Percentiles rank a stretch among this genome's conserved stretches.
phyloP scores from a whole-genome alignment of 768 basidiomycete species.

The Lactifluus volemus region DNA sequence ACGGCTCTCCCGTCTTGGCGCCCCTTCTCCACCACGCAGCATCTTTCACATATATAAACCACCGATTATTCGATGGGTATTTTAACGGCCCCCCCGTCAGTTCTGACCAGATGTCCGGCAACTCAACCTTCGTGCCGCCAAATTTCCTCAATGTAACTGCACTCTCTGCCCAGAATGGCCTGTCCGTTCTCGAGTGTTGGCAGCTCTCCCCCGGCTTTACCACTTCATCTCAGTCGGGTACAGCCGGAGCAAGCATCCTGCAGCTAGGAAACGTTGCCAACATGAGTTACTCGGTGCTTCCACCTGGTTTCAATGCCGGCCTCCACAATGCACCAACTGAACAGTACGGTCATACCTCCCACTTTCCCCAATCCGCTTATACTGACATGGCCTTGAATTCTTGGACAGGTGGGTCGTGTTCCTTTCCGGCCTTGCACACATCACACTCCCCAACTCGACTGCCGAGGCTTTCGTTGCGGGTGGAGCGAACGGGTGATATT shows the following conservation, averaged over 20 bases:
- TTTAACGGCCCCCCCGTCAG: background rate
- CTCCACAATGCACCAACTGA: slow-evolving; percentile 45
- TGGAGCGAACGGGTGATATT: slow-evolving; percentile 22
- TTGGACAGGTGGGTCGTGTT: slow-evolving; percentile 20
- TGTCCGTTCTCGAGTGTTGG: slow-evolving; percentile 25
- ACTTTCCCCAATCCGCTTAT: background rate
- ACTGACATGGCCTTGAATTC: background rate
- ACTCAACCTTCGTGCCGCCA: background rate
- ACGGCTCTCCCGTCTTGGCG: too few relatives aligned
- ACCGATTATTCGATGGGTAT: background rate
- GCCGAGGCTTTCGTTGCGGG: slow-evolving; percentile 17
- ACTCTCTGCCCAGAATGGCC: slow-evolving; percentile 1
- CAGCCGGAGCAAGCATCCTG: slow-evolving; percentile 22
- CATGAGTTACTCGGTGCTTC: slow-evolving; percentile 23
- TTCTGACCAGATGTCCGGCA: background rate
- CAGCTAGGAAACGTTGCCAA: slow-evolving; percentile 23
- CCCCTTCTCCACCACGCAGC: too few relatives aligned
- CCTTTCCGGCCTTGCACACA: slow-evolving; percentile 22
- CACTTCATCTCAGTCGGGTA: slow-evolving; percentile 22
- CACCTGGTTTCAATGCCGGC: slow-evolving; percentile 44
- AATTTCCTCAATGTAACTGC: slow-evolving; percentile 14
- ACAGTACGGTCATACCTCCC: slow-evolving; percentile 17
- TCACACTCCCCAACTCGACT: slow-evolving; percentile 20
- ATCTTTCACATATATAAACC: background rate
- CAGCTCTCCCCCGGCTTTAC: slow-evolving; percentile 21